Percentiles rank a stretch among this genome's conserved stretches.
phyloP scores from a whole-genome alignment of 2,329 filamentous ascomycete genomes.

The Aspergillus chevalieri region DNA sequence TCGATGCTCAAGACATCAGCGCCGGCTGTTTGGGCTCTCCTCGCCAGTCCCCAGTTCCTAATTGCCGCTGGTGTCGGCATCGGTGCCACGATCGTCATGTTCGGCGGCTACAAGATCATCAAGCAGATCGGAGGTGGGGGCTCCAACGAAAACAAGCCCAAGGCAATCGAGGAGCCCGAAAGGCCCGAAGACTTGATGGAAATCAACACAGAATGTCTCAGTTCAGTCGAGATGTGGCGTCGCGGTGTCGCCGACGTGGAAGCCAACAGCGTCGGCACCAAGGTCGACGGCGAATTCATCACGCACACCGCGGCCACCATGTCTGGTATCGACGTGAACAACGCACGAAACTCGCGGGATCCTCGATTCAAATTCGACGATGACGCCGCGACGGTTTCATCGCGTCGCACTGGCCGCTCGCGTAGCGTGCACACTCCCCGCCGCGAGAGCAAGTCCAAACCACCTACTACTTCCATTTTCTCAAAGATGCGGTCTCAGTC shows the following conservation, averaged over 20 bases:
- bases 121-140: slow-evolving; percentile 59
- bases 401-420: slow-evolving; percentile 30
- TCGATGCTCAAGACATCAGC: slow-evolving; percentile 70
- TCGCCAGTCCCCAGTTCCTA: slow-evolving; percentile 87
- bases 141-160: slow-evolving; percentile 1
- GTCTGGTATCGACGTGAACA: slow-evolving; percentile 38
- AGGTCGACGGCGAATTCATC: slow-evolving; percentile 61
- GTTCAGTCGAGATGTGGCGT: slow-evolving; percentile 57
- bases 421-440: slow-evolving; percentile 16
- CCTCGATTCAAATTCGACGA: slow-evolving; percentile 32
- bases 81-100: slow-evolving; percentile 90
- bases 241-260: slow-evolving; percentile 57
- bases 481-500: slow-evolving; percentile 13
- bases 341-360: slow-evolving; percentile 23
- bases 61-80: slow-evolving; percentile 85
- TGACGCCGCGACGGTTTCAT: slow-evolving; percentile 28
- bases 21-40: slow-evolving; percentile 76
- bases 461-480: slow-evolving; percentile 10
- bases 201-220: slow-evolving; percentile 45
- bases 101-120: slow-evolving; percentile 96
- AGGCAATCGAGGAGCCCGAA: slow-evolving; percentile 14
- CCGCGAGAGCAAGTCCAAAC: slow-evolving; percentile 12
- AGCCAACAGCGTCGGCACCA: slow-evolving; percentile 50
- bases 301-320: slow-evolving; percentile 51
- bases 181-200: slow-evolving; percentile 54